Base-by-base conservation (phyloP, 202 grass and related monocot genomes). In the Saccharum hybrid region DNA sequence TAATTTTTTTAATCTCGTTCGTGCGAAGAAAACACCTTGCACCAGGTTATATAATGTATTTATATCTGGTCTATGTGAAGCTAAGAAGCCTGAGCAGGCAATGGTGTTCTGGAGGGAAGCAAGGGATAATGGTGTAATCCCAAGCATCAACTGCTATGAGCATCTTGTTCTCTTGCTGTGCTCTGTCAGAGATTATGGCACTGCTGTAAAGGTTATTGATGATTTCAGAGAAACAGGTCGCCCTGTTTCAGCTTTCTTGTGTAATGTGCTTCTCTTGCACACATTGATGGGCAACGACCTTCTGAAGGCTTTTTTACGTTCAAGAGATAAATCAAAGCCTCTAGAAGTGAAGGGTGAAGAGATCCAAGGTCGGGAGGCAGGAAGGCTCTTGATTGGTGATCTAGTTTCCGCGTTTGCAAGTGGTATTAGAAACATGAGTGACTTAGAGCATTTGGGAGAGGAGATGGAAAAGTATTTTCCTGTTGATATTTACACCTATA, bases 41-140 rank as follows among this genome's bases (percentile, higher is more conserved):
- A 81, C 80, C 60, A 98, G 90, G 87, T 62, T 96, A n/a, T 98
- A 98, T 80, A 98, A 98, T 71, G 11, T 84, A 93, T 88, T 98
- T 74, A 96, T 98, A 87, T 86, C 62, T 82, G 93, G 93, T 74
- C 88, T 98, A 61, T 94, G 93, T 87, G 86, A 92, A 91, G 93
- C 93, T 41, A 52, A 45, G 33, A 91, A 88, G 72, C 87, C 82
- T 19, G 89, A 95, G 75, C 90, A 90, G 83, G 93, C 96, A 68
- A 61, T 93, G 56, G 71, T 90, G 77, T 92, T 98, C 64, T 98
- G 93, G 91, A 98, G 75, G 83, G 93, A 98, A 71, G 90, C 83
- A 19, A 93, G 96, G 83, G 46, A 87, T n/a, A 96, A 92, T 63
- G 90, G 91, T 21, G 38, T 96, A 71, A 76, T 98, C 36, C 96